These are phyloP conservation scores for Arabidopsis thaliana DNA, from an alignment of 345 rosid genomes.

Conservation along the genomic window TAIR10.1 NC_003070.9:17701501-17702000, in stretches of 20 bases:
- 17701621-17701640: neutral
- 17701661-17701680: neutral
- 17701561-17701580: conserved; percentile 6
- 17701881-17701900: conserved; percentile 7
- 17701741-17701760: conserved; percentile 30
- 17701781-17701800: conserved; percentile 40
- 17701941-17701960: neutral
- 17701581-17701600: conserved; percentile 4
- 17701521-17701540: neutral
- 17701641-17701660: conserved; percentile 7
- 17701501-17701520: neutral
- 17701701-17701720: neutral
- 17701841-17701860: conserved; percentile 10
- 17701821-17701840: neutral
- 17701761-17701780: conserved; percentile 30
- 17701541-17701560: neutral
- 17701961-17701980: conserved; percentile 20
- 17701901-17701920: conserved; percentile 33
- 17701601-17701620: conserved; percentile 22
- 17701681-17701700: neutral
- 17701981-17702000: conserved; percentile 21
- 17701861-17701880: neutral
- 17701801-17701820: conserved; percentile 11
- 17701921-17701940: conserved; percentile 10
- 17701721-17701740: conserved; percentile 26